phyloP scores from a whole-genome alignment of 202 grass and related monocot genomes.

The Cymbopogon flexuosus region DNA sequence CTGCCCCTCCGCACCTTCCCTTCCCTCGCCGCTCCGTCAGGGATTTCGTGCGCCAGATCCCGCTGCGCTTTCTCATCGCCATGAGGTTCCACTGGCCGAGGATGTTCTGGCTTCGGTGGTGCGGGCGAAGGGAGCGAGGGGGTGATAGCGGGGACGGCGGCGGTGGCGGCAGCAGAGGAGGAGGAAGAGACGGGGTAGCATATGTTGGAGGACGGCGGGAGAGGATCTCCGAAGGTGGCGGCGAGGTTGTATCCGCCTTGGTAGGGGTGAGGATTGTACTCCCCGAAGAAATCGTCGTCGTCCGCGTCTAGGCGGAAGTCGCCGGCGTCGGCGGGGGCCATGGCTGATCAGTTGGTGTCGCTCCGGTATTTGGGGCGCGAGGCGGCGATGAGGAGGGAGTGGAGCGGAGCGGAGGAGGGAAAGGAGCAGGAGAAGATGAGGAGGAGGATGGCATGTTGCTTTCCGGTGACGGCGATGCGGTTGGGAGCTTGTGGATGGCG shows the following conservation, averaged over 20 bases:
- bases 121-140: background rate
- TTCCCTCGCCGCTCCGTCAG: background rate
- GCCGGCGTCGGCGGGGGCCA: background rate
- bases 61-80: background rate
- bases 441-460: conserved; percentile 5
- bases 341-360: background rate
- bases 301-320: conserved; percentile 8
- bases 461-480: background rate
- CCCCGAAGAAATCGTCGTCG: conserved; percentile 50
- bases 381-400: background rate
- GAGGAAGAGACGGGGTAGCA: conserved; percentile 46
- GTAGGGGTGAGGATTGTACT: conserved; percentile 52
- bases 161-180: background rate
- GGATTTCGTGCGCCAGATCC: background rate
- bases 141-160: background rate
- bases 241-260: conserved; percentile 48
- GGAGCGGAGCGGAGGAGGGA: background rate
- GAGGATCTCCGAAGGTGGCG: conserved; percentile 35
- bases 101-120: background rate
- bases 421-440: background rate
- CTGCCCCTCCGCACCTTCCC: background rate
- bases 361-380: background rate
- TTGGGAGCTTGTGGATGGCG: conserved; percentile 2
- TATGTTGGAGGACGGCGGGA: conserved; percentile 42
- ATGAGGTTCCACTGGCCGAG: background rate